Conservation (phyloP, 2,329 filamentous ascomycete genomes). For the Penicillium sp. region DNA sequence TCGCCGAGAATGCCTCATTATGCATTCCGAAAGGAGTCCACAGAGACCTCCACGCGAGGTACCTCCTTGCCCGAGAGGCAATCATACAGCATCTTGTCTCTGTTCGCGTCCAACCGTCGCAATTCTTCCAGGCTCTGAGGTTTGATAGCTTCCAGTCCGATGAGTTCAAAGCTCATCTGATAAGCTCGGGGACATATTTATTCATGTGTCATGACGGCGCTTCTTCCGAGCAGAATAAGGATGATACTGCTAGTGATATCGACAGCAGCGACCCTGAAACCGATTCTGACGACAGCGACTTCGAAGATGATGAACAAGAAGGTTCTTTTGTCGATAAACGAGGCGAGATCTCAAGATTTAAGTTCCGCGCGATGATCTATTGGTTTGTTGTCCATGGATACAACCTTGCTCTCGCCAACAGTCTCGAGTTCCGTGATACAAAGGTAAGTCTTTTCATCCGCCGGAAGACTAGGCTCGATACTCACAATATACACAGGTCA, state of each 20-base stretch:
- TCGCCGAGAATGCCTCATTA: constrained; percentile 53
- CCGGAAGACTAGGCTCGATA: not conserved
- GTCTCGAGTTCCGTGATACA: constrained; percentile 62
- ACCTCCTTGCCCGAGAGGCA: constrained; percentile 61
- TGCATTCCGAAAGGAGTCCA: constrained; percentile 53
- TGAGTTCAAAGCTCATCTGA: constrained; percentile 58
- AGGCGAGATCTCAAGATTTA: constrained; percentile 21
- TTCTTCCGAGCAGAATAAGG: constrained; percentile 5
- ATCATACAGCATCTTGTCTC: constrained; percentile 63
- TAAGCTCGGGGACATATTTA: constrained; percentile 60
- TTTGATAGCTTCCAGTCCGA: constrained; percentile 33
- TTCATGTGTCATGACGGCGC: constrained; percentile 67
- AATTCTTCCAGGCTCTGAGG: constrained; percentile 34
- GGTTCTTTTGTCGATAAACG: not conserved
- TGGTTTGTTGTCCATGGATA: constrained; percentile 57
- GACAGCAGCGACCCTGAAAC: not conserved
- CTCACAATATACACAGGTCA: constrained; percentile 18
- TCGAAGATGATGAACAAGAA: not conserved
- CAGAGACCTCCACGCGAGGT: constrained; percentile 49
- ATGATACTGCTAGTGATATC: not conserved
- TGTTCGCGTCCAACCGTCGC: constrained; percentile 42
- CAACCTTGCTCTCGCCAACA: constrained; percentile 65
- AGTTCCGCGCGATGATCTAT: constrained; percentile 53
- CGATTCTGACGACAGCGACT: not conserved
- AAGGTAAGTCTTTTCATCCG: constrained; percentile 48